Evolutionary conservation across 768 basidiomycete genomes (phyloP).

Genomic region (Russula virescens): DNA sequence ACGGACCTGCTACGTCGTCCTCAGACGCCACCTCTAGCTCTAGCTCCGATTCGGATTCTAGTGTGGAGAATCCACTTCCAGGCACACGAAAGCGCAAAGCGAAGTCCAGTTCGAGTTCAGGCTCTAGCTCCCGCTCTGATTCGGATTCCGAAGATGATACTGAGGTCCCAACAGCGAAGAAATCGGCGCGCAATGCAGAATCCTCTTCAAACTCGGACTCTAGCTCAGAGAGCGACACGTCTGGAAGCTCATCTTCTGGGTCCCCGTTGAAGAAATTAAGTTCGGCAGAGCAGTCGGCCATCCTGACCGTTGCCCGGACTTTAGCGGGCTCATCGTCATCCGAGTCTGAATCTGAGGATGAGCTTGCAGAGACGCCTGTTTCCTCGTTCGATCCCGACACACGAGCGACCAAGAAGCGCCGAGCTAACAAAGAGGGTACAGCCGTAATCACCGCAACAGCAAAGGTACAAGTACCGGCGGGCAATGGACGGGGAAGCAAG

Average conservation of each 20-base stretch:
- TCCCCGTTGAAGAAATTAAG: conserved; percentile 12
- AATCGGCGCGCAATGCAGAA: not conserved
- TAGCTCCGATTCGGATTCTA: conserved; percentile 2
- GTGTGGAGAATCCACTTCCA: conserved; percentile 1
- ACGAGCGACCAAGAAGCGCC: conserved; percentile 19
- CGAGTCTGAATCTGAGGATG: conserved; percentile 18
- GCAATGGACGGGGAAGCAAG: conserved; percentile 31
- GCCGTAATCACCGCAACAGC: conserved; percentile 10
- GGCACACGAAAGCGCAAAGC: conserved; percentile 6
- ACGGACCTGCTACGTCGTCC: conserved; percentile 6
- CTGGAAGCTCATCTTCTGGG: conserved; percentile 3
- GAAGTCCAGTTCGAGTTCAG: conserved; percentile 25
- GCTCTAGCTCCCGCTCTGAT: conserved; percentile 25
- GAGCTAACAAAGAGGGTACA: conserved; percentile 13
- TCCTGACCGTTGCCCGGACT: not conserved
- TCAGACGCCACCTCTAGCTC: conserved; percentile 20
- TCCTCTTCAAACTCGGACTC: conserved; percentile 17
- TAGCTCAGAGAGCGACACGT: conserved; percentile 24
- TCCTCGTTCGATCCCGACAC: not conserved
- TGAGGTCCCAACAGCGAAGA: conserved; percentile 23
- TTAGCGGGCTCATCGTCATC: conserved; percentile 25
- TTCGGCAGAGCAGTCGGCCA: conserved; percentile 9
- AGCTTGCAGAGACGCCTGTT: conserved; percentile 10
- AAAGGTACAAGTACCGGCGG: conserved; percentile 2
- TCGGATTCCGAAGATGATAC: conserved; percentile 7